Evolutionary conservation across 306 rosid genomes (phyloP).

Genomic region (Lablab purpureus): DNA sequence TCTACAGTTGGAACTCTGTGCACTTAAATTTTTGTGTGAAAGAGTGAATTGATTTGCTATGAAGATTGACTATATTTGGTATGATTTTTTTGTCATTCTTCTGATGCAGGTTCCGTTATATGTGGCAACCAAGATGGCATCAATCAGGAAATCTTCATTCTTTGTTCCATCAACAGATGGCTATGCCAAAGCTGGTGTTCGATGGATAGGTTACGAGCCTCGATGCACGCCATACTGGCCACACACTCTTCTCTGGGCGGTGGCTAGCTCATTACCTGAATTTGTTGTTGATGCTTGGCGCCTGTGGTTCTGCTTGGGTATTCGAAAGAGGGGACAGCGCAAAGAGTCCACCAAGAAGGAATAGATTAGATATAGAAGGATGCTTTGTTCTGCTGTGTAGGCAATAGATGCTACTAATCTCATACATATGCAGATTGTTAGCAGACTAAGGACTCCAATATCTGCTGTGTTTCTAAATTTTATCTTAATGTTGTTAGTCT

Average conservation of each 20-base stretch:
- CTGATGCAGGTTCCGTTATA: conserved; percentile 81
- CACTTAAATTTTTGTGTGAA: conserved; percentile 13
- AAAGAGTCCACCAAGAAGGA: conserved; percentile 79
- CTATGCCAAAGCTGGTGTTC: conserved; percentile 78
- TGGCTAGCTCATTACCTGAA: conserved; percentile 71
- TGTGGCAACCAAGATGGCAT: conserved; percentile 99
- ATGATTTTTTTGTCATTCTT: conserved; percentile 29
- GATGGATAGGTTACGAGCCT: conserved; percentile 89
- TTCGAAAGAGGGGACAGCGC: conserved; percentile 85
- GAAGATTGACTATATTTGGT: neutral
- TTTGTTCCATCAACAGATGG: conserved; percentile 87
- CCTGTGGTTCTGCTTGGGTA: conserved; percentile 65
- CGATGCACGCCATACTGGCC: conserved; percentile 99
- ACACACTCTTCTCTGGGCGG: conserved; percentile 81
- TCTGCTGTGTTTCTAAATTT: conserved; percentile 19
- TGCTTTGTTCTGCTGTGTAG: conserved; percentile 37
- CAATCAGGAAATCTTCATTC: conserved; percentile 86
- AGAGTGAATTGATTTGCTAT: conserved; percentile 18
- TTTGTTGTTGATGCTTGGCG: conserved; percentile 78
- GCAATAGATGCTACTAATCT: conserved; percentile 30
- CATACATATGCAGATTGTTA: conserved; percentile 23
- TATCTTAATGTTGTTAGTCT: conserved; percentile 13
- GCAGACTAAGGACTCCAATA: conserved; percentile 33
- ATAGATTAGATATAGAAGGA: conserved; percentile 23
- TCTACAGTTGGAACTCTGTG: neutral